A percentile compares a stretch with the other conserved stretches of the same genome.
phyloP scores from a whole-genome alignment of 257 asterid species.

The Penstemon barbatus region DNA sequence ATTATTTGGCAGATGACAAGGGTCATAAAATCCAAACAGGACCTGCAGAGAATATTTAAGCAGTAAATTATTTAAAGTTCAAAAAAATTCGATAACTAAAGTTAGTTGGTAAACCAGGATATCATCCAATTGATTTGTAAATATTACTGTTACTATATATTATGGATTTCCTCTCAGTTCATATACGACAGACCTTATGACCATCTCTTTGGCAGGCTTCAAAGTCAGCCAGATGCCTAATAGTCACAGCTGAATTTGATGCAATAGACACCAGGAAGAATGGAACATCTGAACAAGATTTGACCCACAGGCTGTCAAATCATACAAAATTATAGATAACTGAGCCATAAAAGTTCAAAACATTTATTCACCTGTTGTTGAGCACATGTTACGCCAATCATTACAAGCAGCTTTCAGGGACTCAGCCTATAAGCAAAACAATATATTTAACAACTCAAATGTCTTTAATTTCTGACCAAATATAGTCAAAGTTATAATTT shows the following conservation, averaged over 20 bases:
- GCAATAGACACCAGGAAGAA: conserved; percentile 76
- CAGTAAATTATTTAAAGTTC: conserved; percentile 16
- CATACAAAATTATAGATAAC: conserved; percentile 21
- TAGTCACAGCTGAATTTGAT: conserved; percentile 52
- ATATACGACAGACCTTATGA: conserved; percentile 56
- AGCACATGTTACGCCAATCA: conserved; percentile 72
- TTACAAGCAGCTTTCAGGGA: conserved; percentile 67
- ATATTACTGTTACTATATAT: conserved; percentile 7
- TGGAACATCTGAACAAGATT: conserved; percentile 62
- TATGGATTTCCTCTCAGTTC: not conserved
- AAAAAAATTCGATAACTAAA: conserved; percentile 12
- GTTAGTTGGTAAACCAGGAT: conserved; percentile 16
- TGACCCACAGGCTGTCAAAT: conserved; percentile 23
- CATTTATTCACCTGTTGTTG: conserved; percentile 63
- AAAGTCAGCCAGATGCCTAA: conserved; percentile 64
- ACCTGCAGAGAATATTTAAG: conserved; percentile 47
- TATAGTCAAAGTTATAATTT: conserved; percentile 19
- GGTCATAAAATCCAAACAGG: conserved; percentile 89
- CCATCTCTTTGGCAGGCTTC: conserved; percentile 61
- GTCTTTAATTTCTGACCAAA: conserved; percentile 14
- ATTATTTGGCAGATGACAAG: conserved; percentile 72
- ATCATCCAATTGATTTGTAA: conserved; percentile 4
- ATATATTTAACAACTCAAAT: conserved; percentile 20
- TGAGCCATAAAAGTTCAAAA: conserved; percentile 24
- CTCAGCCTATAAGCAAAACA: conserved; percentile 49